Base-by-base conservation (phyloP, 345 rosid species). In the Mangifera indica region DNA sequence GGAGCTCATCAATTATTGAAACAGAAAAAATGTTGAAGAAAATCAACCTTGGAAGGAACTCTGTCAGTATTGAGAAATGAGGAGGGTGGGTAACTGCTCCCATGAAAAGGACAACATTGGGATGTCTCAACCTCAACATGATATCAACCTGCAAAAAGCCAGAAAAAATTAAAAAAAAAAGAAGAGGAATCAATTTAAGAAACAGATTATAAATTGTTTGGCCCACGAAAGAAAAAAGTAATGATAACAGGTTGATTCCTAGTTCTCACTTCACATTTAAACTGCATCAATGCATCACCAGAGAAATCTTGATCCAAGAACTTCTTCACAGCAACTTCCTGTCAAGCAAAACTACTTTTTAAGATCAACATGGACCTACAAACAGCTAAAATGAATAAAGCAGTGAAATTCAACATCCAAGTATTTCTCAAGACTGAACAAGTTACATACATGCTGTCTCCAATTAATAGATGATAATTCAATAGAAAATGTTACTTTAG, bases 311-410 rank as follows among this genome's bases (percentile, higher is more conserved):
- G 98, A 72, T 89, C 91, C 82, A 92, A 63, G 71, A 94, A 94
- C 82, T 90, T 92, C 86, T 92, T 94, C 78, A 92, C 98, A 72
- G 97, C 99, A 86, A 95, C 99, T 85, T 95, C 99, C 99, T 92
- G 85, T 59, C 75, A 83, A 32, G 62, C 67, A 73, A 78, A 69
- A 71, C 60, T 20, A 74, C 46, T 55, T 25, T 32, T 59, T 29
- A 40, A 63, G 21, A 49, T n/a, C 69, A 72, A 60, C 25, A 51
- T 10, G 49, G 57, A 65, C 18, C 57, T 53, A 40, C 10, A 69
- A 44, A 58, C 44, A 52, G 18, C 25, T 51, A 59, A 51, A 52
- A 4, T 26, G 51, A 57, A 73, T 24, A 34, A 52, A 26, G 24
- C 60, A 70, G 63, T 69, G 34, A 26, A 69, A 40, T 18, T 18